These are phyloP conservation scores for Nothophaeocryptopus gaeumannii DNA, from an alignment of 2,329 filamentous ascomycete species.

Conservation along the genomic window DNA sequence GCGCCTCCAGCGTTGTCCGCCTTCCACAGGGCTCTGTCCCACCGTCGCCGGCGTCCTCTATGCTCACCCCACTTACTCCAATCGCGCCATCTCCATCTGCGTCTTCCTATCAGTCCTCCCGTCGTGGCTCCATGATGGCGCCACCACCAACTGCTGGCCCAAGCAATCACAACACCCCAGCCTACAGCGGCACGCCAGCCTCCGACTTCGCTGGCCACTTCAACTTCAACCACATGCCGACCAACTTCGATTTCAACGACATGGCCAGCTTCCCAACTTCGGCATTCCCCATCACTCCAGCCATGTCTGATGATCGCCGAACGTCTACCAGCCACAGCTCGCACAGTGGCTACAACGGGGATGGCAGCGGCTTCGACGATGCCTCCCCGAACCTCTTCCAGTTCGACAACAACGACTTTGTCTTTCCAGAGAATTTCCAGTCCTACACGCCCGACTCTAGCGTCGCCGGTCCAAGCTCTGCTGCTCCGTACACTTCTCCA, in stretches of 20 bases:
- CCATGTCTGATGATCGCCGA: slow-evolving; percentile 35
- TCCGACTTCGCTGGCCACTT: slow-evolving; percentile 37
- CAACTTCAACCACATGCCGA: slow-evolving; percentile 30
- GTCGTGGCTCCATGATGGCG: slow-evolving; percentile 34
- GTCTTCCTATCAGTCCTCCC: slow-evolving; percentile 34
- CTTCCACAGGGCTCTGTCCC: slow-evolving; percentile 60
- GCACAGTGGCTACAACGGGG: slow-evolving; percentile 41
- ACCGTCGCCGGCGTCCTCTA: slow-evolving; percentile 57
- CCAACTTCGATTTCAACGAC: slow-evolving; percentile 35
- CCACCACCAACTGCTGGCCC: slow-evolving; percentile 32
- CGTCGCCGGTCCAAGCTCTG: slow-evolving; percentile 21
- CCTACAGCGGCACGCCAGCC: slow-evolving; percentile 28
- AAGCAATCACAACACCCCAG: slow-evolving; percentile 31
- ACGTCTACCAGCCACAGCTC: slow-evolving; percentile 33
- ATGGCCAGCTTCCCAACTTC: slow-evolving; percentile 23
- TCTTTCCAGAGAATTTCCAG: slow-evolving; percentile 39
- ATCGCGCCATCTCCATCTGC: slow-evolving; percentile 43
- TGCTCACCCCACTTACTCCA: slow-evolving; percentile 35
- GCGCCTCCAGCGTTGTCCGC: slow-evolving; percentile 51
- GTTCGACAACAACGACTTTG: slow-evolving; percentile 62
- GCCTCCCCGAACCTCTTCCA: slow-evolving; percentile 51
- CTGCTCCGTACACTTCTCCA: slow-evolving; percentile 61
- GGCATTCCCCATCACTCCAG: slow-evolving; percentile 33
- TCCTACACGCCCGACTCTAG: slow-evolving; percentile 28
- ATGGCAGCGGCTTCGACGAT: slow-evolving; percentile 41